These are phyloP conservation scores for Brassica nigra DNA, from an alignment of 345 rosid species.

Conservation along the genomic window DNA sequence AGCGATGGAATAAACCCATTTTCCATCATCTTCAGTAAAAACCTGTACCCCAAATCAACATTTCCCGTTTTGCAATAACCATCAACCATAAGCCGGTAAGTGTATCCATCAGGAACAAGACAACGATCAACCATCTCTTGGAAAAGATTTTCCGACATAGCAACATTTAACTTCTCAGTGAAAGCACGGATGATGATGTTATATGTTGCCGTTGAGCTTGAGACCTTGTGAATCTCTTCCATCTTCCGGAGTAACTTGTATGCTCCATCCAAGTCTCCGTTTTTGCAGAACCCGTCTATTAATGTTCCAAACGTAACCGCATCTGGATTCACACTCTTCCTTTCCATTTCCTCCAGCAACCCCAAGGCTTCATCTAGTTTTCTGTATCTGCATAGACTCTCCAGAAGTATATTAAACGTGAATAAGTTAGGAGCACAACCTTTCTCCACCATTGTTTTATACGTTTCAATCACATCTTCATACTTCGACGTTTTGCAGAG, in stretches of 20 bases:
- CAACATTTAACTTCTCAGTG: slow-evolving; percentile 60
- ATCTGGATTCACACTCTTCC: slow-evolving; percentile 62
- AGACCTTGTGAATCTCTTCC: slow-evolving; percentile 54
- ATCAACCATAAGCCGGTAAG: slow-evolving; percentile 76
- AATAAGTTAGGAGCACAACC: slow-evolving; percentile 71
- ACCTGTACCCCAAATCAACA: slow-evolving; percentile 55
- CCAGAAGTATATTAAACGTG: slow-evolving; percentile 81
- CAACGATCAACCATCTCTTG: slow-evolving; percentile 61
- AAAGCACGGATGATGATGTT: slow-evolving; percentile 78
- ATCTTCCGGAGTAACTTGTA: slow-evolving; percentile 58
- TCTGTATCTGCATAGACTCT: slow-evolving; percentile 77
- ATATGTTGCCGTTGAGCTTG: slow-evolving; percentile 63
- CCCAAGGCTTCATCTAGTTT: slow-evolving; percentile 66
- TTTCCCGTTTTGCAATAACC: slow-evolving; percentile 82
- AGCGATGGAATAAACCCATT: slow-evolving; percentile 69
- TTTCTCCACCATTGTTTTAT: slow-evolving; percentile 62
- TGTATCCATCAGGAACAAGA: slow-evolving; percentile 68
- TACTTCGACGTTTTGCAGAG: slow-evolving; percentile 80
- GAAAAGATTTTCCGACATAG: slow-evolving; percentile 66
- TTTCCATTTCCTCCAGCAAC: slow-evolving; percentile 60
- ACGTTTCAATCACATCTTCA: slow-evolving; percentile 81
- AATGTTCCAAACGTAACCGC: slow-evolving; percentile 64
- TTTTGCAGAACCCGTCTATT: slow-evolving; percentile 67
- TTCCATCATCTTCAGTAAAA: slow-evolving; percentile 59
- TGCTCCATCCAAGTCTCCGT: slow-evolving; percentile 71